These are phyloP conservation scores for Monosporozyma unispora DNA, from an alignment of 805 yeast species.

Conservation along the genomic window DNA sequence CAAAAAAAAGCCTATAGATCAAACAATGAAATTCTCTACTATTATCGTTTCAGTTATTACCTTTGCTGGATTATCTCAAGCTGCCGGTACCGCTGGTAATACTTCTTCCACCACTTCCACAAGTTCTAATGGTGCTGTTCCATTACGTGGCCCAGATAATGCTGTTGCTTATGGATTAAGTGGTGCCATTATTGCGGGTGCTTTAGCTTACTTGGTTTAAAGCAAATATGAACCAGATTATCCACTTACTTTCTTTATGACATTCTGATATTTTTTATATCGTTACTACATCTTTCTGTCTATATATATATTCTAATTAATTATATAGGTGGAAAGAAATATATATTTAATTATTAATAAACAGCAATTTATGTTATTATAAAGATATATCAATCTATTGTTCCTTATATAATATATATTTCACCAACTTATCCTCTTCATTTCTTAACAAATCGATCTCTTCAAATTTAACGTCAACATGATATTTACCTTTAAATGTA, in stretches of 20 bases:
- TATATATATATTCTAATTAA: not conserved
- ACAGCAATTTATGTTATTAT: not conserved
- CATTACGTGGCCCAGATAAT: not conserved
- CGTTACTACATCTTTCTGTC: not conserved
- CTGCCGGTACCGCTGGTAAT: conserved; percentile 4
- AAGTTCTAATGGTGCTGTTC: conserved; percentile 5
- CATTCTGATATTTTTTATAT: not conserved
- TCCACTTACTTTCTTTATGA: not conserved
- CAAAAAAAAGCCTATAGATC: not conserved
- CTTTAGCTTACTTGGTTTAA: conserved; percentile 8
- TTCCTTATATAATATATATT: conserved; percentile 22
- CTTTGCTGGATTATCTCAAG: conserved; percentile 5
- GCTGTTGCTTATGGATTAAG: conserved; percentile 6
- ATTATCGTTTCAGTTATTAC: conserved; percentile 8
- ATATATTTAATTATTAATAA: too few relatives aligned
- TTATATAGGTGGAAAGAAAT: not conserved
- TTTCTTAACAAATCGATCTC: conserved; percentile 24
- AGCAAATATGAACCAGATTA: not conserved
- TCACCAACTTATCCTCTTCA: conserved; percentile 21
- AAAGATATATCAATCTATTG: too few relatives aligned
- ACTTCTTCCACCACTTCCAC: conserved; percentile 1
- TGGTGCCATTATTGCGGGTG: conserved; percentile 14
- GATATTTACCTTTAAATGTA: conserved; percentile 26
- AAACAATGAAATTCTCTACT: conserved; percentile 9
- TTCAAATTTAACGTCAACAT: conserved; percentile 24